Evolutionary conservation across 1,284 basidiomycete genomes (phyloP).

Genomic region (Sphaerobolus stellatus): DNA sequence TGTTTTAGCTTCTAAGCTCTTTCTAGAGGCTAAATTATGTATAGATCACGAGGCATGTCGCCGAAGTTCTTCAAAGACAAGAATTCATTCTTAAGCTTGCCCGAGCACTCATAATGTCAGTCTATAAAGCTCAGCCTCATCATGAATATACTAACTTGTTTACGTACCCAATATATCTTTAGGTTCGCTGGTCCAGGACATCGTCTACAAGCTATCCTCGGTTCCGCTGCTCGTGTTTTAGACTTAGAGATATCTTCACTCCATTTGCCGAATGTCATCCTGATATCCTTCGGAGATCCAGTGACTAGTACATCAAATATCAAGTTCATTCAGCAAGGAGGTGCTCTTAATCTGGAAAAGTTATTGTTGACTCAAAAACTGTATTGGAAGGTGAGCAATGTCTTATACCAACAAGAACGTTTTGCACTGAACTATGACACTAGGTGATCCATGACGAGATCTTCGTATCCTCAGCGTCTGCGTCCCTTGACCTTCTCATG

Average conservation of each 20-base stretch:
- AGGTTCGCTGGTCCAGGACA: slow-evolving; percentile 87
- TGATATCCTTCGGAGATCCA: slow-evolving; percentile 81
- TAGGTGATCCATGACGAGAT: slow-evolving; percentile 87
- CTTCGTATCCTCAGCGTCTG: slow-evolving; percentile 77
- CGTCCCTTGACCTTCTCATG: slow-evolving; percentile 79
- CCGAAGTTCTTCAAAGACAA: slow-evolving; percentile 82
- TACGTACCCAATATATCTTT: background rate
- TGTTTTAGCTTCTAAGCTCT: slow-evolving; percentile 7
- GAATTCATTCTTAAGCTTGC: slow-evolving; percentile 90
- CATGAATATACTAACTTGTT: background rate
- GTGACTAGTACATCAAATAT: slow-evolving; percentile 83
- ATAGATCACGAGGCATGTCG: slow-evolving; percentile 88
- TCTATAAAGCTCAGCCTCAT: background rate
- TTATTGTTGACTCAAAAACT: slow-evolving; percentile 73
- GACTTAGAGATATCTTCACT: slow-evolving; percentile 84
- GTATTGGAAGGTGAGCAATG: slow-evolving; percentile 70
- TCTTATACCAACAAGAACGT: background rate
- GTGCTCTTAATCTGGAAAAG: slow-evolving; percentile 75
- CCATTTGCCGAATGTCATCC: slow-evolving; percentile 83
- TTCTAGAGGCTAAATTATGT: background rate
- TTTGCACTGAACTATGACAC: background rate
- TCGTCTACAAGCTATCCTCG: slow-evolving; percentile 84
- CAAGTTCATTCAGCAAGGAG: slow-evolving; percentile 79
- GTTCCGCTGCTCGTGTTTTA: slow-evolving; percentile 81
- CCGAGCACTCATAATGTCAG: slow-evolving; percentile 85